Conservation (phyloP, 768 basidiomycete species). For the Tricholoma terreum region DNA sequence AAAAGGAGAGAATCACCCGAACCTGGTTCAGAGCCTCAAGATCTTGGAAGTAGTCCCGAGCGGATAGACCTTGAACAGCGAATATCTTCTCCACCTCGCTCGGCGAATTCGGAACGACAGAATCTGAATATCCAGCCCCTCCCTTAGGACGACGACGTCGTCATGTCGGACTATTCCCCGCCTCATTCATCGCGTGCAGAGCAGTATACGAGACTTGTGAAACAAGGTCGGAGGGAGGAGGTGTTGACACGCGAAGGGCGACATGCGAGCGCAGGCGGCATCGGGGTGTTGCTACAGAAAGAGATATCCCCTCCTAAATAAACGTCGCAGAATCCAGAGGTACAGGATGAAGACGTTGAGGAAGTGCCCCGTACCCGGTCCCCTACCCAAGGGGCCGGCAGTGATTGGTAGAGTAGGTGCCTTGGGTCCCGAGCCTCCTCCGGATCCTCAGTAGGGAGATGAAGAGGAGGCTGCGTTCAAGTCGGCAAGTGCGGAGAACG, state of each 20-base stretch:
- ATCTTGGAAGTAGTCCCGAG: conserved; percentile 1
- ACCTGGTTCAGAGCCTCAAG: background rate
- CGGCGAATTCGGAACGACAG: conserved; percentile 1
- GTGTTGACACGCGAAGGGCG: conserved; percentile 32
- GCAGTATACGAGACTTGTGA: conserved; percentile 29
- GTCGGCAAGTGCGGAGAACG: conserved; percentile 19
- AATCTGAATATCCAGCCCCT: conserved; percentile 20
- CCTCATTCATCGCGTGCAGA: conserved; percentile 27
- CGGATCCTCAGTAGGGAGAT: conserved; percentile 6
- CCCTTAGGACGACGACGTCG: conserved; percentile 9
- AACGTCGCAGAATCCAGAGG: background rate
- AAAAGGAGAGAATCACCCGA: background rate
- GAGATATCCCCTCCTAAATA: too few relatives aligned
- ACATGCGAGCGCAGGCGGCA: conserved; percentile 27
- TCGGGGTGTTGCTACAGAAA: background rate
- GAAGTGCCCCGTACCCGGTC: background rate
- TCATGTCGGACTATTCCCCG: conserved; percentile 24
- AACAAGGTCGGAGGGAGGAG: conserved; percentile 34
- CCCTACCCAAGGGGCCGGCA: background rate
- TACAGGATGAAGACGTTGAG: background rate
- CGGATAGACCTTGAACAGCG: background rate
- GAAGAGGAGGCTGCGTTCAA: conserved; percentile 18
- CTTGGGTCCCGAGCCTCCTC: background rate
- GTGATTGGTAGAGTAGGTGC: too few relatives aligned
- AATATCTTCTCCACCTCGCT: conserved; percentile 2